Evolutionary conservation across 305 asterid species (phyloP).

Genomic region (Fraxinus albicans): DNA sequence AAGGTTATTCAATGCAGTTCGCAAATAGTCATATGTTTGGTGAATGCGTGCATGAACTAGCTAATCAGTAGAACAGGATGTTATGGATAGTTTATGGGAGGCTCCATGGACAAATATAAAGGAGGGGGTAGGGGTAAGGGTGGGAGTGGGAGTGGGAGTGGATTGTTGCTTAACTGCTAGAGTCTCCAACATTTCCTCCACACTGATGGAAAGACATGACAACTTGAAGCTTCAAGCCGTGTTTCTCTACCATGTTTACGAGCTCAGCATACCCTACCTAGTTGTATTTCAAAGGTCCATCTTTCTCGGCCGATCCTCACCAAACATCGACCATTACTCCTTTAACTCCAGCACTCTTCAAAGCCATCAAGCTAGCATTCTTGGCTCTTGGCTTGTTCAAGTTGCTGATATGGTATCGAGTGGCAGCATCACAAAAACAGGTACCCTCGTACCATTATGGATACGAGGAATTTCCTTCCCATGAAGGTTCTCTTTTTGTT

Average conservation of each 20-base stretch:
- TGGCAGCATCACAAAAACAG: conserved; percentile 86
- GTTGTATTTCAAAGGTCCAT: conserved; percentile 74
- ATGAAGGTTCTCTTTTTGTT: conserved; percentile 53
- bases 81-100: background rate
- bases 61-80: background rate
- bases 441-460: conserved; percentile 44
- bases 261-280: conserved; percentile 95
- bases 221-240: conserved; percentile 80
- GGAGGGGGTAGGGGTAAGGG: background rate
- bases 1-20: too few species aligned
- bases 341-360: conserved; percentile 76
- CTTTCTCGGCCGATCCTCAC: conserved; percentile 96
- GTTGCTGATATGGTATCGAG: conserved; percentile 73
- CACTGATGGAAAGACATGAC: conserved; percentile 97
- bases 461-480: conserved; percentile 37
- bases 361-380: conserved; percentile 80
- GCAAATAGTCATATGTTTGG: background rate
- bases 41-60: background rate
- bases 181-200: conserved; percentile 93
- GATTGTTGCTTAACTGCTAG: conserved; percentile 59
- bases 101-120: background rate
- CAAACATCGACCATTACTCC: conserved; percentile 93
- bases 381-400: conserved; percentile 72
- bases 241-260: conserved; percentile 61
- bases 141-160: background rate